phyloP scores from a whole-genome alignment of 768 basidiomycete genomes.

The Podaxis sp. region DNA sequence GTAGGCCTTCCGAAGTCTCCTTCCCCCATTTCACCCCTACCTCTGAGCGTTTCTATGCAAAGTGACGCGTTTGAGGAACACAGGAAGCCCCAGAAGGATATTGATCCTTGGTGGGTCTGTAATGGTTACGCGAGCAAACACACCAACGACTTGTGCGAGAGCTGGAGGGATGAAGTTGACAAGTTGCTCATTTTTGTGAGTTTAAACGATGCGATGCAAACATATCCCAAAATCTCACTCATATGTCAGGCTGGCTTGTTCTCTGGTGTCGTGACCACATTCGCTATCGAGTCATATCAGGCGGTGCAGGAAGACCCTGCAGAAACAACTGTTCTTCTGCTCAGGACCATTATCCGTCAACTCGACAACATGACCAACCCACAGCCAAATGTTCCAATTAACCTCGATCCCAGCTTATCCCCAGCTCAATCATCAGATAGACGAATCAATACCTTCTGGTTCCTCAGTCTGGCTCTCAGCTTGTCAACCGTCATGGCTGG shows the following conservation, averaged over 20 bases:
- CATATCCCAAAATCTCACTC: neutral
- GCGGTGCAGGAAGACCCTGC: slow-evolving; percentile 22
- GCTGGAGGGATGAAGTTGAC: slow-evolving; percentile 17
- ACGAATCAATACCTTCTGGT: slow-evolving; percentile 19
- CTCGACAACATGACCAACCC: slow-evolving; percentile 22
- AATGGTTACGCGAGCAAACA: slow-evolving; percentile 9
- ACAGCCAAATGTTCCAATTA: neutral
- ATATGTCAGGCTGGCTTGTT: slow-evolving; percentile 24
- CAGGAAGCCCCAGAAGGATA: neutral
- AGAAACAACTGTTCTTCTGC: slow-evolving; percentile 15
- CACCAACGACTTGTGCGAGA: slow-evolving; percentile 12
- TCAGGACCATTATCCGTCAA: slow-evolving; percentile 5
- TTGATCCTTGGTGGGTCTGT: slow-evolving; percentile 12
- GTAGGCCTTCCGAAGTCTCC: neutral
- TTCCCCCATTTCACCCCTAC: neutral
- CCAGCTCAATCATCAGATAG: neutral
- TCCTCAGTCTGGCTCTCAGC: slow-evolving; percentile 11
- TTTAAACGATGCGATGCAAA: neutral
- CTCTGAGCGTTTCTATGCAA: neutral
- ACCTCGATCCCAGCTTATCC: neutral
- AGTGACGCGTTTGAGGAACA: neutral
- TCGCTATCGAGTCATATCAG: slow-evolving; percentile 24
- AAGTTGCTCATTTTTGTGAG: slow-evolving; percentile 16
- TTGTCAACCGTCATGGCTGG: slow-evolving; percentile 18
- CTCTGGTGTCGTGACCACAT: slow-evolving; percentile 26